A percentile compares a stretch with the other conserved stretches of the same genome.
These are phyloP conservation scores for Delphinella strobiligena DNA, from an alignment of 2,329 filamentous ascomycete genomes.

Conservation along the genomic window DNA sequence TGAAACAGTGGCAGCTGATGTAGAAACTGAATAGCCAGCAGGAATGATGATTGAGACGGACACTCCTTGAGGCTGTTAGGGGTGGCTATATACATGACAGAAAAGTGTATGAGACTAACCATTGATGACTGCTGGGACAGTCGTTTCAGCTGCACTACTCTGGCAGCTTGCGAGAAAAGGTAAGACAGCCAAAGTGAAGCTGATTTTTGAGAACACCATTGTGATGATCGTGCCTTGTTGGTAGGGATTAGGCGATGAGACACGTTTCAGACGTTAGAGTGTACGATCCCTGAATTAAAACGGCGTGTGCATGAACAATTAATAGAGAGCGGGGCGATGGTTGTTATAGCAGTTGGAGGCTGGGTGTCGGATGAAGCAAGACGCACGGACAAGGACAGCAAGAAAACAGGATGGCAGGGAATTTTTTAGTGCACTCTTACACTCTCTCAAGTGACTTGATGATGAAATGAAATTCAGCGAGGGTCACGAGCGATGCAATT, in stretches of 20 bases:
- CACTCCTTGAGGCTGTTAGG: neutral
- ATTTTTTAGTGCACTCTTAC: neutral
- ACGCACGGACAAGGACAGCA: neutral
- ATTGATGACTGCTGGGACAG: neutral
- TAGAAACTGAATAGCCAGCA: neutral
- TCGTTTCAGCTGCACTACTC: neutral
- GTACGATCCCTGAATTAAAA: neutral
- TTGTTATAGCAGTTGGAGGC: neutral
- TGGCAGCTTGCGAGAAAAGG: neutral
- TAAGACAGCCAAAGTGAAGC: neutral
- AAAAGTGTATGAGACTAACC: neutral
- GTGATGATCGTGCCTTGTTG: neutral
- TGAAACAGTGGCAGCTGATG: neutral
- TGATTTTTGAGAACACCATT: slow-evolving; percentile 1
- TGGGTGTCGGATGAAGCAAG: neutral
- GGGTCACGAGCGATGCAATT: neutral
- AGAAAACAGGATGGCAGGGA: neutral
- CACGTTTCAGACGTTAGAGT: neutral
- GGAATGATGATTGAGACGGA: neutral
- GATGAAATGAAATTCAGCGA: neutral
- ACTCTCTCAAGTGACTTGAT: neutral
- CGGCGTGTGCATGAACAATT: neutral
- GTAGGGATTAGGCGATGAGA: neutral
- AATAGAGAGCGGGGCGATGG: neutral
- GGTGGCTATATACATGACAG: neutral